These are phyloP conservation scores for Elasticomyces elasticus DNA, from an alignment of 495 filamentous ascomycete genomes.

Conservation along the genomic window DNA sequence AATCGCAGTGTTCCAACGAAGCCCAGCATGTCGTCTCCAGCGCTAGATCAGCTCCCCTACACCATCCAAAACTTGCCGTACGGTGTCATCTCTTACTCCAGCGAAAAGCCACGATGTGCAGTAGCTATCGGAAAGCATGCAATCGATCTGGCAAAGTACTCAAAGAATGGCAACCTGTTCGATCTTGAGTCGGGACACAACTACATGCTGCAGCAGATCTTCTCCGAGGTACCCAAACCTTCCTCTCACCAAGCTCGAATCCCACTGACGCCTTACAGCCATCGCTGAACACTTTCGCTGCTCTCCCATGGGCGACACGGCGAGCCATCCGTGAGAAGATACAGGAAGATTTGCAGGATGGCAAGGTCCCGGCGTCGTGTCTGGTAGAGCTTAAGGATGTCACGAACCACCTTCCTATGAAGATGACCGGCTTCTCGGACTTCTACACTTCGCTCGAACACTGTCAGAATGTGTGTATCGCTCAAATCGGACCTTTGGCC, in stretches of 20 bases:
- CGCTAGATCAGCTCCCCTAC: conserved; percentile 7
- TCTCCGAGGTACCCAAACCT: conserved; percentile 7
- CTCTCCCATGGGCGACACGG: conserved; percentile 15
- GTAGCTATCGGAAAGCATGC: conserved; percentile 23
- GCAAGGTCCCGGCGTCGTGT: conserved; percentile 10
- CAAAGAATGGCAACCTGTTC: conserved; percentile 12
- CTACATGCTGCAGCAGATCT: conserved; percentile 16
- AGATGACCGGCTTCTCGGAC: conserved; percentile 24
- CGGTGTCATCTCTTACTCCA: conserved; percentile 19
- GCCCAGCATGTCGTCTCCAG: conserved; percentile 3
- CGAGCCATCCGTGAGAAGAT: conserved; percentile 17
- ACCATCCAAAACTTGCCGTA: conserved; percentile 9
- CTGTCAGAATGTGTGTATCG: conserved; percentile 18
- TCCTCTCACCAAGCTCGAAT: not conserved
- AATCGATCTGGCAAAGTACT: conserved; percentile 20
- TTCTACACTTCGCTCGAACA: conserved; percentile 33
- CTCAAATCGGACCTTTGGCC: not conserved
- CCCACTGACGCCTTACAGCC: conserved; percentile 8
- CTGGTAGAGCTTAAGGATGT: conserved; percentile 19
- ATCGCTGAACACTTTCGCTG: conserved; percentile 25
- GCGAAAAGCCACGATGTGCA: conserved; percentile 18
- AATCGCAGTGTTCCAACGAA: not conserved
- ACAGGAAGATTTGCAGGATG: conserved; percentile 10
- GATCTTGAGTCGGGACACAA: conserved; percentile 12
- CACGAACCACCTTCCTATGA: conserved; percentile 23